Base-by-base conservation (phyloP, 2,329 filamentous ascomycete genomes). In the Neofusicoccum umdonicola region DNA sequence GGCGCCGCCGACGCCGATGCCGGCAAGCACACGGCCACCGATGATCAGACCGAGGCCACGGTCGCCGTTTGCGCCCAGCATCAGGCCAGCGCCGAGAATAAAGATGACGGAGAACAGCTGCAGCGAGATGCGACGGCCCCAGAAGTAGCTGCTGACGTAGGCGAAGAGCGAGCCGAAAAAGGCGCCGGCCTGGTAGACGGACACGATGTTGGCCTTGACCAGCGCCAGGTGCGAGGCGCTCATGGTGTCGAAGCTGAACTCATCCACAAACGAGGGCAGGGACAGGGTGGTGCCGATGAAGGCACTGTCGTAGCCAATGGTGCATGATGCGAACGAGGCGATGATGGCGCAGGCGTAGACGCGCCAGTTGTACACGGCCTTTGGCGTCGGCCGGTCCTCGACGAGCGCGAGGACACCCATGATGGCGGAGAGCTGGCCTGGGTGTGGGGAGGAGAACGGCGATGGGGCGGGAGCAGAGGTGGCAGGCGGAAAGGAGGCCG, bases 211-310 rank as follows among this genome's bases (percentile, higher is more conserved):
- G 70, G 88, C 82, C 71, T 87, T 88, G 54, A 90, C 79, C 3
- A 90, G 77, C 35, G 87, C 83, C 31, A 87, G 78, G n/a, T 84
- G 72, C 3, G 70, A 63, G 0, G 73, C 62, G 4, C 73, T 76
- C 77, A 88, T 84, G 2, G 77, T 71, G 2, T 75, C 79, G 70
- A 93, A 88, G 13, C 80, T 70, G 74, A 94, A 94, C 73, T 93
- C 91, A 1, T 81, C 71, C 50, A 81, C 82, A 76, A 93, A 93
- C 0, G 90, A 90, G 0, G 84, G 81, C 35, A 94, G 81, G 1
- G 89, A 86, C 37, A 93, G 57, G 1, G 91, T 93, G 0, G 88
- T 91, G 67, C 90, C 90, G 69, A 93, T 93, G 77, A 93, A 93
- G 68, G 91, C 88, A 60, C 86, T 89, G 74, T 93, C 90, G 67